phyloP scores from a whole-genome alignment of 257 asterid species.

The Henckelia pumila region DNA sequence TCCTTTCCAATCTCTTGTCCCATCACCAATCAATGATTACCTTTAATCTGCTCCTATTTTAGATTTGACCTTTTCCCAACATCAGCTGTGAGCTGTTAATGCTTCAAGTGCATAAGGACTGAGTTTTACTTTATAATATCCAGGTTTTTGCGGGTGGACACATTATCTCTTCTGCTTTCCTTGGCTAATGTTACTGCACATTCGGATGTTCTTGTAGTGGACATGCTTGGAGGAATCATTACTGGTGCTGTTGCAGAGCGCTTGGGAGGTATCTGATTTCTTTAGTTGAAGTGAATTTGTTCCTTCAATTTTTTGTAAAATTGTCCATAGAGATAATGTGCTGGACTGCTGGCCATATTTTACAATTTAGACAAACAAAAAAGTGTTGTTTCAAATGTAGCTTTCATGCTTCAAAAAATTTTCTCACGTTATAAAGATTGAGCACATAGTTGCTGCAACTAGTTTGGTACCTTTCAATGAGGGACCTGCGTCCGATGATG shows the following conservation, averaged over 20 bases:
- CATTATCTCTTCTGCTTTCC: conserved; percentile 78
- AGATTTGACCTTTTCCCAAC: too few relatives aligned
- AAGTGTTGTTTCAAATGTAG: neutral
- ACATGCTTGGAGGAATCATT: conserved; percentile 75
- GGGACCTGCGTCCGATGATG: neutral
- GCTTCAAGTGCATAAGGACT: neutral
- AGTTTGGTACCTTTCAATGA: neutral
- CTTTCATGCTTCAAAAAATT: neutral
- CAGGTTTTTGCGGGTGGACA: conserved; percentile 91
- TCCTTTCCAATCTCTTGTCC: too few relatives aligned
- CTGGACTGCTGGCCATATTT: neutral
- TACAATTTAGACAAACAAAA: neutral
- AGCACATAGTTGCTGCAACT: too few relatives aligned
- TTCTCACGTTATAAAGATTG: too few relatives aligned
- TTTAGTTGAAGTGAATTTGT: conserved; percentile 19
- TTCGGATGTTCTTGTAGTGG: conserved; percentile 83
- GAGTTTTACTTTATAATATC: conserved; percentile 19
- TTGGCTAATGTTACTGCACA: conserved; percentile 78
- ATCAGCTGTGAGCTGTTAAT: neutral
- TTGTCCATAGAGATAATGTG: neutral
- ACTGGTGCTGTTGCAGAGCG: conserved; percentile 95
- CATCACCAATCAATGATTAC: too few relatives aligned
- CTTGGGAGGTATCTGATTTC: conserved; percentile 68
- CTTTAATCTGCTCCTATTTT: too few relatives aligned
- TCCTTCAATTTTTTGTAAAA: conserved; percentile 14